Evolutionary conservation across 306 rosid species (phyloP).

Genomic region (Sphenostylis stenocarpa): DNA sequence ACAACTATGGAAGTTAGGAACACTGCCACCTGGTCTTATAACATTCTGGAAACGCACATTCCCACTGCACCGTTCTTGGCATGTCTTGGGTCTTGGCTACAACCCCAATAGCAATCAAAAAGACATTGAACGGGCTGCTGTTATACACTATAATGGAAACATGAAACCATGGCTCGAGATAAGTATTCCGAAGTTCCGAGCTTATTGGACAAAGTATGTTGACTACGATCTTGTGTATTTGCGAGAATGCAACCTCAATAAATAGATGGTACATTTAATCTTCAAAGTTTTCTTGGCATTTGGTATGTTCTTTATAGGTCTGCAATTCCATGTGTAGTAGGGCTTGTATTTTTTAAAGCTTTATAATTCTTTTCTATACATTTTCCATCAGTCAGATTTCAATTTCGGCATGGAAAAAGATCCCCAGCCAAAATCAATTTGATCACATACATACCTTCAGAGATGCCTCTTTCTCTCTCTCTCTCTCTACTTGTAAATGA

Average conservation of each 20-base stretch:
- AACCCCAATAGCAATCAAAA: conserved; percentile 60
- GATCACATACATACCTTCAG: conserved; percentile 28
- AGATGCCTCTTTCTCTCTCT: conserved; percentile 7
- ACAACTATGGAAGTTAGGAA: conserved; percentile 94
- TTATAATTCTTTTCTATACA: conserved; percentile 53
- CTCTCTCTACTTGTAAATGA: conserved; percentile 33
- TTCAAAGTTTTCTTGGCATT: conserved; percentile 28
- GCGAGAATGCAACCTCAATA: conserved; percentile 90
- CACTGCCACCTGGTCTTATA: conserved; percentile 93
- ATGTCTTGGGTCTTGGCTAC: conserved; percentile 88
- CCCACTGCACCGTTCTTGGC: conserved; percentile 73
- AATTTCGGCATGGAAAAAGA: conserved; percentile 30
- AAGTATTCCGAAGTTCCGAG: conserved; percentile 75
- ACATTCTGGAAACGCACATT: conserved; percentile 85
- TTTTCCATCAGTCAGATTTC: conserved; percentile 9
- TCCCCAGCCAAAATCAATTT: conserved; percentile 21
- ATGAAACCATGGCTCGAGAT: conserved; percentile 99
- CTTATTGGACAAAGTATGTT: conserved; percentile 70
- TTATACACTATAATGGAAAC: conserved; percentile 88
- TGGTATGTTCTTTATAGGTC: conserved; percentile 29
- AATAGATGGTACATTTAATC: conserved; percentile 44
- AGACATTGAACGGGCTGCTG: conserved; percentile 78
- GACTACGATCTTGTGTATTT: conserved; percentile 61
- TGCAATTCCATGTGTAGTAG: conserved; percentile 43
- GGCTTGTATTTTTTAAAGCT: conserved; percentile 30